Conservation (phyloP, 768 basidiomycete species). For the Boletellus sp. region DNA sequence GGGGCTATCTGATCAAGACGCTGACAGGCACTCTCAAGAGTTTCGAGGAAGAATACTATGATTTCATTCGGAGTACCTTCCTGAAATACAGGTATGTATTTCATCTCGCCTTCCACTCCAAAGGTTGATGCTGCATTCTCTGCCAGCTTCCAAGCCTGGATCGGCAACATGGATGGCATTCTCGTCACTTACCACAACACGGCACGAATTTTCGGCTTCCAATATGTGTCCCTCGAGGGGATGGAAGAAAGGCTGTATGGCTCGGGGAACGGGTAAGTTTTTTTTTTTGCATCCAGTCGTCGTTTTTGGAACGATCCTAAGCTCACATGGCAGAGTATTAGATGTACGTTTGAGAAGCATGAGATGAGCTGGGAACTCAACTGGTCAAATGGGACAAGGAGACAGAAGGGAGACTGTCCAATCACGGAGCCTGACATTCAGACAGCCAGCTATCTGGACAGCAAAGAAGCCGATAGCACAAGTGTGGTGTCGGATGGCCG, state of each 20-base stretch:
- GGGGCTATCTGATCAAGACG: slow-evolving; percentile 69
- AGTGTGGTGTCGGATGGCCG: slow-evolving; percentile 27
- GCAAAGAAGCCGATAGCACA: slow-evolving; percentile 36
- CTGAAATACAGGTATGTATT: slow-evolving; percentile 87
- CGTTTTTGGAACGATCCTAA: background rate
- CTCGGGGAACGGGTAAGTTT: slow-evolving; percentile 46
- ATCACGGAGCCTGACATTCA: slow-evolving; percentile 59
- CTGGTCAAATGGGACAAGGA: slow-evolving; percentile 48
- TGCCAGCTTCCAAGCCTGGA: slow-evolving; percentile 92
- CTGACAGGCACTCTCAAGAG: slow-evolving; percentile 65
- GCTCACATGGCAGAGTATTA: slow-evolving; percentile 44
- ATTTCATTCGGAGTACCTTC: slow-evolving; percentile 90
- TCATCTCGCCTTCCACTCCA: no score
- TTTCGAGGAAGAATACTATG: slow-evolving; percentile 93
- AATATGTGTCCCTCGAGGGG: slow-evolving; percentile 82
- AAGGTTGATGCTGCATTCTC: no score
- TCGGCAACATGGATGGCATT: slow-evolving; percentile 96
- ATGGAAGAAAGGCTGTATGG: slow-evolving; percentile 87
- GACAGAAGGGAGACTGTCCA: slow-evolving; percentile 35
- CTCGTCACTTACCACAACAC: slow-evolving; percentile 88
- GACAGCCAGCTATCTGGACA: slow-evolving; percentile 43
- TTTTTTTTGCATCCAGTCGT: background rate
- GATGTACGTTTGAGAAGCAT: slow-evolving; percentile 58
- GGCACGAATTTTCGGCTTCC: slow-evolving; percentile 84
- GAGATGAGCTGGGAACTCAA: slow-evolving; percentile 45